phyloP scores from a whole-genome alignment of 805 yeast species.

The Suhomyces sp. region DNA sequence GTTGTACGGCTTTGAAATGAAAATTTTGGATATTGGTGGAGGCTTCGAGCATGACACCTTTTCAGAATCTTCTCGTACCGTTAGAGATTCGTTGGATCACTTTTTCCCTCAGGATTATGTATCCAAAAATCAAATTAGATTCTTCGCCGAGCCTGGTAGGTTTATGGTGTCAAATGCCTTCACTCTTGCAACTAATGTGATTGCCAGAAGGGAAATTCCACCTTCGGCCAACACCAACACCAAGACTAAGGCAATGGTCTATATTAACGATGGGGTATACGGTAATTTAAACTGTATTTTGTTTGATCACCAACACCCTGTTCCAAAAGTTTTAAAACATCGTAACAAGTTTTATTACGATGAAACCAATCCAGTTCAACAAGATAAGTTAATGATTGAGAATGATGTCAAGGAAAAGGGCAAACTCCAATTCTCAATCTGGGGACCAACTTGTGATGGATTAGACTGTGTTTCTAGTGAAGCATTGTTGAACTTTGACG shows the following conservation, averaged over 20 bases:
- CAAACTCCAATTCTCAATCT: conserved; percentile 58
- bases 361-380: conserved; percentile 4
- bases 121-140: conserved; percentile 26
- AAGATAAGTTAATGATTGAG: conserved; percentile 5
- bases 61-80: conserved; percentile 52
- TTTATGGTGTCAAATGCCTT: conserved; percentile 83
- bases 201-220: conserved; percentile 65
- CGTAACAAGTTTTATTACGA: conserved; percentile 44
- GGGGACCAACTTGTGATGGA: conserved; percentile 99
- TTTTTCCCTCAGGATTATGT: conserved; percentile 51
- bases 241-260: conserved; percentile 56
- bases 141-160: conserved; percentile 95
- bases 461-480: conserved; percentile 72
- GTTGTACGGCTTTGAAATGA: conserved; percentile 45
- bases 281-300: conserved; percentile 93
- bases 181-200: conserved; percentile 78
- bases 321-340: conserved; percentile 63
- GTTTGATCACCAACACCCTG: conserved; percentile 85
- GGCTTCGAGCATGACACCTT: conserved; percentile 75
- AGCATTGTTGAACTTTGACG: conserved; percentile 53
- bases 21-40: conserved; percentile 84
- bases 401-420: conserved; percentile 16
- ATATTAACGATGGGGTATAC: conserved; percentile 92
- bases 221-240: conserved; percentile 8
- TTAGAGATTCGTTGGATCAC: conserved; percentile 52